Evolutionary conservation across 352 stramenopile genomes (phyloP), one percentile per base, ranked within the genome.

Genomic region (Pythium aquatile): DNA sequence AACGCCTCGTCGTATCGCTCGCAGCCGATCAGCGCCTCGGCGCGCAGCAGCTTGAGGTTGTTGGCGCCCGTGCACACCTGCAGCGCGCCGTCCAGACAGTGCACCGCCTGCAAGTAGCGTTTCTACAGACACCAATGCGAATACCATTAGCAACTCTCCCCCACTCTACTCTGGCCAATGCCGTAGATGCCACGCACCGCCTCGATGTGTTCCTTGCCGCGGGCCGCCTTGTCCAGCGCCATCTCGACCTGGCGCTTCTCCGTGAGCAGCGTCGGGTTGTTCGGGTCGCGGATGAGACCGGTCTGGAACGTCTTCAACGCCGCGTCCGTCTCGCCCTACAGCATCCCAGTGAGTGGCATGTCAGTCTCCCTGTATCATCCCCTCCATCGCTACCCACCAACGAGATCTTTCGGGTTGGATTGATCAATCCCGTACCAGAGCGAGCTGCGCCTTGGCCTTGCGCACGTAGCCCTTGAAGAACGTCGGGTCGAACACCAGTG

Each of bases 401-500:
- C 64, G 3, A 60, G 33, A 5, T 55, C 11, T 35, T 47, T 47
- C 35, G 14, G 35, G 32, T 4, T 14, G 35, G 6, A 10, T 40
- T 13, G n/a, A n/a, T n/a, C n/a, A n/a, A n/a, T n/a, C 10, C 35
- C 55, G 24, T 72, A 93, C 84, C 65, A 93, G 61, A 28, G 83
- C 82, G 16, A 96, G 70, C 61, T 93, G 85, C n/a, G 83, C 81
- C 74, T 96, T 96, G 54, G 84, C 88, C 69, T 96, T 96, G 57
- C 92, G 87, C 29, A 97, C 70, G 72, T 98, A 97, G 1, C 88
- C 91, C 69, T 98, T 98, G 44, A 95, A 85, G 62, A 93, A 97
- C 20, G 81, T 84, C 47, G 83, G 78, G 66, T 98, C 88, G 44
- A 97, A 88, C n/a, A 93, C 76, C 32, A 98, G 88, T 30, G 91